Conservation (phyloP, 225 moss, liverwort and hornwort species). For the Bryoerythrophyllum caledonicum region DNA sequence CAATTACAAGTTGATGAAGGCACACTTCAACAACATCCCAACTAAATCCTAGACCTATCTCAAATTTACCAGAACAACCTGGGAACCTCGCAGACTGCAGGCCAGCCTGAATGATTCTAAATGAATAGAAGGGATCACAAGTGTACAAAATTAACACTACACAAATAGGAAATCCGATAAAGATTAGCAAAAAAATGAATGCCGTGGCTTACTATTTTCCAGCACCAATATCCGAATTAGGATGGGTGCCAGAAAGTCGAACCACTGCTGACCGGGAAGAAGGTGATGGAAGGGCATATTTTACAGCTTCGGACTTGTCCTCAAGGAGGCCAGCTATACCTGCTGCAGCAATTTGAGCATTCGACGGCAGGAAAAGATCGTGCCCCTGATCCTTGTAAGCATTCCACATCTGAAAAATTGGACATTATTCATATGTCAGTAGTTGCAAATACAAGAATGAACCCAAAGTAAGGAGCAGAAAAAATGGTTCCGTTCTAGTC, state of each 20-base stretch:
- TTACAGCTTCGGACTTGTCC: slow-evolving; percentile 70
- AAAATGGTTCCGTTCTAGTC: not conserved
- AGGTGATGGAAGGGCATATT: slow-evolving; percentile 78
- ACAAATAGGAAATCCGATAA: slow-evolving; percentile 20
- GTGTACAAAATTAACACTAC: slow-evolving; percentile 41
- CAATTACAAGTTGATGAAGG: slow-evolving; percentile 31
- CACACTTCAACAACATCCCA: slow-evolving; percentile 30
- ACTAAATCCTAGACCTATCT: slow-evolving; percentile 21
- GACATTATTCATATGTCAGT: slow-evolving; percentile 6
- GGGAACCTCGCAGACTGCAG: slow-evolving; percentile 28
- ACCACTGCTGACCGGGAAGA: slow-evolving; percentile 65
- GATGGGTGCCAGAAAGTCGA: slow-evolving; percentile 47
- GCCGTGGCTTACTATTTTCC: slow-evolving; percentile 38
- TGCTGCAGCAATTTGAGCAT: slow-evolving; percentile 88
- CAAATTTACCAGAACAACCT: slow-evolving; percentile 22
- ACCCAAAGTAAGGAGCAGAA: too few species aligned
- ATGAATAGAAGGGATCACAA: slow-evolving; percentile 35
- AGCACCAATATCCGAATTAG: slow-evolving; percentile 38
- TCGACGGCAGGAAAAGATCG: slow-evolving; percentile 81
- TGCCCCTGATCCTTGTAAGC: slow-evolving; percentile 92
- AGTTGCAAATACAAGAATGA: not conserved
- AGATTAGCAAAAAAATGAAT: not conserved
- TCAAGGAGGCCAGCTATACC: slow-evolving; percentile 88
- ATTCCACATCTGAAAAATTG: slow-evolving; percentile 65
- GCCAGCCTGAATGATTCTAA: slow-evolving; percentile 33